These are phyloP conservation scores for Malus hybrid DNA, from an alignment of 331 rosid genomes.

Conservation along the genomic window DNA sequence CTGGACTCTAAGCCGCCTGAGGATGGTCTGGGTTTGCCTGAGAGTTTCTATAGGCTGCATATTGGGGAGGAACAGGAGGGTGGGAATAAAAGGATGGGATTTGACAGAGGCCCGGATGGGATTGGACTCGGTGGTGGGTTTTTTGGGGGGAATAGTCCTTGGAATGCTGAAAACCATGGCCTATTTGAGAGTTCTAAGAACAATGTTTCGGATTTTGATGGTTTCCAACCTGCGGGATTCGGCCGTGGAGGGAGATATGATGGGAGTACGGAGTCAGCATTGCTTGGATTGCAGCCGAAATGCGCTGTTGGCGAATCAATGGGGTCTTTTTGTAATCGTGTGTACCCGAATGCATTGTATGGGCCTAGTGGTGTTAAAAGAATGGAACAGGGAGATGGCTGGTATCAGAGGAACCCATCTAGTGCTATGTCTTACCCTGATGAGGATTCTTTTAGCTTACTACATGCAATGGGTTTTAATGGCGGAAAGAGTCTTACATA, in stretches of 20 bases:
- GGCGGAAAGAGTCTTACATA: conserved; percentile 4
- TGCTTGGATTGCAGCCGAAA: conserved; percentile 12
- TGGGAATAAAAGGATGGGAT: conserved; percentile 16
- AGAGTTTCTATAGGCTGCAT: conserved; percentile 24
- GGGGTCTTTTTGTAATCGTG: conserved; percentile 18
- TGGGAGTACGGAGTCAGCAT: conserved; percentile 5
- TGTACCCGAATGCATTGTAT: conserved; percentile 16
- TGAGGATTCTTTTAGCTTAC: conserved; percentile 20
- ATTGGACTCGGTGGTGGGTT: conserved; percentile 11
- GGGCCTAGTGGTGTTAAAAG: conserved; percentile 14
- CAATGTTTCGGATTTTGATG: conserved; percentile 4
- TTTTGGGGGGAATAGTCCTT: conserved; percentile 16
- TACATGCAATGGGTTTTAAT: conserved; percentile 14
- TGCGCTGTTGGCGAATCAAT: conserved; percentile 14
- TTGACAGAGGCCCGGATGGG: conserved; percentile 11
- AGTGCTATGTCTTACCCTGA: neutral
- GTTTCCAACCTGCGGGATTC: conserved; percentile 2
- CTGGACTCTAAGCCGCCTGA: conserved; percentile 1
- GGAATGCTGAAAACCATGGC: conserved; percentile 16
- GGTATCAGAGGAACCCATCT: conserved; percentile 17
- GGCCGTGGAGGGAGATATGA: conserved; percentile 13
- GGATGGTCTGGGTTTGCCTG: conserved; percentile 27
- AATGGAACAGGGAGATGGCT: conserved; percentile 6
- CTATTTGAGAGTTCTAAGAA: conserved; percentile 9
- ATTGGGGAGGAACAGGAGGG: conserved; percentile 22